Base-by-base conservation (phyloP, 1,284 basidiomycete genomes). In the Anthracocystis walkeri region DNA sequence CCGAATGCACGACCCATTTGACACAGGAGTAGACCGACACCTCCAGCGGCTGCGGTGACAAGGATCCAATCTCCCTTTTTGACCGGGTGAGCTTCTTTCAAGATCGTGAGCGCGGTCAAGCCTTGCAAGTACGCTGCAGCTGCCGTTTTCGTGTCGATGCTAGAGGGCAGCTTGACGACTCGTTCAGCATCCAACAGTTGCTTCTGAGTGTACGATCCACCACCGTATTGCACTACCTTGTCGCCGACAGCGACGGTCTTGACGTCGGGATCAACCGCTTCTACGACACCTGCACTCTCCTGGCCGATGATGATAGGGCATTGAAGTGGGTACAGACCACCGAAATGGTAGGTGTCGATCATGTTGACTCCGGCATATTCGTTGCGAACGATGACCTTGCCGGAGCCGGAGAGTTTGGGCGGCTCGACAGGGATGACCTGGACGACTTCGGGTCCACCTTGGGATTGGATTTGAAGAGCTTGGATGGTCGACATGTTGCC, bases 41-140 rank as follows among this genome's bases (percentile, higher is more conserved):
- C 90, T 27, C 96, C 96, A 0, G 96, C 95, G 18, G 96, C 90
- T 14, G 96, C 95, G 83, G 96, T 93, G 16, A 97, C 89, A 55
- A 94, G 88, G 65, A 94, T 82, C 77, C 82, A 87, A 75, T 89
- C 87, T 7, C 87, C 88, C 68, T 86, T 82, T 86, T 95, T 89
- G 58, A 96, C 91, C 35, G 90, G 87, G 84, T 97, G 93, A 3
- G 93, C 90, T 84, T 97, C 94, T 54, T 90, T 90, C 73, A 92
- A 88, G 79, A 95, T 91, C 0, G 90, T 90, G 31, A 92, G 84
- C 0, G 92, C 91, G 0, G 95, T 97, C 55, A 97, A 80, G 16
- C 91, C 93, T 84, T 96, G 93, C 3, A 93, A 86, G 23, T 91
- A 81, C 2, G 89, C 86, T 0, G 92, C 91, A 1, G 91, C 92